These are phyloP conservation scores for Penicillium desertorum DNA, from an alignment of 495 filamentous ascomycete species.

Conservation along the genomic window DNA sequence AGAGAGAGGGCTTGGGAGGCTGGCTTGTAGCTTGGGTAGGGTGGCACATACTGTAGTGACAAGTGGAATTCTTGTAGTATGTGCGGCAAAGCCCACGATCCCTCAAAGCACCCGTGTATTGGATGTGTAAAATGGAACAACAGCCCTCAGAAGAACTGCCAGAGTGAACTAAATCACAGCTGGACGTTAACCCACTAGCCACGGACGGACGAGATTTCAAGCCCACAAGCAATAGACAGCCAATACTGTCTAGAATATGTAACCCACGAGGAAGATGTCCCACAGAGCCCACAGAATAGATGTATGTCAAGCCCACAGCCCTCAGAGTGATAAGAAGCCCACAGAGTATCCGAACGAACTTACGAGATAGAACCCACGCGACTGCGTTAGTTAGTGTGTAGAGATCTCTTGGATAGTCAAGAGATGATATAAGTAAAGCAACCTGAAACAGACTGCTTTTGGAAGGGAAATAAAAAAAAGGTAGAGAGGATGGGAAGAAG, in stretches of 20 bases:
- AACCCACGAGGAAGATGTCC: slow-evolving; percentile 44
- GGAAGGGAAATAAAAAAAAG: slow-evolving; percentile 13
- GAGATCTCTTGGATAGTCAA: slow-evolving; percentile 12
- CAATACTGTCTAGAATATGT: slow-evolving; percentile 46
- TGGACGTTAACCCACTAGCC: slow-evolving; percentile 46
- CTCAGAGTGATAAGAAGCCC: slow-evolving; percentile 48
- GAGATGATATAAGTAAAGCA: slow-evolving; percentile 19
- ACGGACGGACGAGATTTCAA: slow-evolving; percentile 49
- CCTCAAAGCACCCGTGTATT: slow-evolving; percentile 44
- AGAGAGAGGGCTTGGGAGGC: slow-evolving; percentile 8
- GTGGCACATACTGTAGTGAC: slow-evolving; percentile 21
- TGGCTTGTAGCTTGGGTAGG: slow-evolving; percentile 17
- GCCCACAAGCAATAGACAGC: slow-evolving; percentile 49
- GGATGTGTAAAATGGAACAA: slow-evolving; percentile 29
- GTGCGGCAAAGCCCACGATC: slow-evolving; percentile 47
- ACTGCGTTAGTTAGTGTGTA: slow-evolving; percentile 38
- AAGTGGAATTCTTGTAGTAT: slow-evolving; percentile 24
- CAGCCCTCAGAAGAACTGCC: slow-evolving; percentile 36
- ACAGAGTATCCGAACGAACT: slow-evolving; percentile 49
- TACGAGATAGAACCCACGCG: slow-evolving; percentile 41
- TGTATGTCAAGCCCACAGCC: slow-evolving; percentile 51
- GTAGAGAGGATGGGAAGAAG: slow-evolving; percentile 21
- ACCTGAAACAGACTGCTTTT: slow-evolving; percentile 20
- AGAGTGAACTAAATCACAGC: slow-evolving; percentile 39
- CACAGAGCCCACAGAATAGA: slow-evolving; percentile 47